phyloP scores from a whole-genome alignment of 495 filamentous ascomycete species.

The Pyrenopolyporus hunteri region DNA sequence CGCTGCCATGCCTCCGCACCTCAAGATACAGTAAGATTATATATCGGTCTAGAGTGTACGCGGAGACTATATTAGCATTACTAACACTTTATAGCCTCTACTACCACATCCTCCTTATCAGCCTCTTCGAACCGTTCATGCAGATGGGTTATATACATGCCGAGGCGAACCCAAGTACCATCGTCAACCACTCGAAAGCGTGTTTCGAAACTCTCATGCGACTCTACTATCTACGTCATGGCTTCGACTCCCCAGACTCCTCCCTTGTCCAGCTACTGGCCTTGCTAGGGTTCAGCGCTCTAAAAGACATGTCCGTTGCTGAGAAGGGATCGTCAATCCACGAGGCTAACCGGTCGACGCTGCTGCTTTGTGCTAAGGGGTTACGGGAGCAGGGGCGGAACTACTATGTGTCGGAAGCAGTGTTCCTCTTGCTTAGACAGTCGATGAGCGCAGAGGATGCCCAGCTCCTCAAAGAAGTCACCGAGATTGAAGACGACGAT shows the following conservation, averaged over 20 bases:
- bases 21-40: constrained; percentile 39
- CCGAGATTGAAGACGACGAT: constrained; percentile 27
- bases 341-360: constrained; percentile 26
- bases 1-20: constrained; percentile 44
- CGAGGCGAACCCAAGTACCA: constrained; percentile 28
- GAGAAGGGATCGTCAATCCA: constrained; percentile 10
- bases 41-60: not conserved
- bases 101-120: constrained; percentile 26
- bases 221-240: constrained; percentile 50
- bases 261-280: constrained; percentile 20
- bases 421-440: constrained; percentile 23
- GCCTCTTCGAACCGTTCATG: constrained; percentile 29
- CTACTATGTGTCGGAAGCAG: constrained; percentile 26
- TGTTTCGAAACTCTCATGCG: constrained; percentile 46
- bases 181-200: constrained; percentile 24
- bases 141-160: constrained; percentile 21
- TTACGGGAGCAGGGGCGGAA: constrained; percentile 33
- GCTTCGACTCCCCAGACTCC: constrained; percentile 43
- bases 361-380: constrained; percentile 32
- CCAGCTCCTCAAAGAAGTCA: constrained; percentile 5
- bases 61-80: not conserved
- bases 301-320: constrained; percentile 5
- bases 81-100: constrained; percentile 18
- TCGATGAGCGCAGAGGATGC: constrained; percentile 21
- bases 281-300: constrained; percentile 25